phyloP scores from a whole-genome alignment of 1,284 basidiomycete species.

The Xerocomus nothofagi region DNA sequence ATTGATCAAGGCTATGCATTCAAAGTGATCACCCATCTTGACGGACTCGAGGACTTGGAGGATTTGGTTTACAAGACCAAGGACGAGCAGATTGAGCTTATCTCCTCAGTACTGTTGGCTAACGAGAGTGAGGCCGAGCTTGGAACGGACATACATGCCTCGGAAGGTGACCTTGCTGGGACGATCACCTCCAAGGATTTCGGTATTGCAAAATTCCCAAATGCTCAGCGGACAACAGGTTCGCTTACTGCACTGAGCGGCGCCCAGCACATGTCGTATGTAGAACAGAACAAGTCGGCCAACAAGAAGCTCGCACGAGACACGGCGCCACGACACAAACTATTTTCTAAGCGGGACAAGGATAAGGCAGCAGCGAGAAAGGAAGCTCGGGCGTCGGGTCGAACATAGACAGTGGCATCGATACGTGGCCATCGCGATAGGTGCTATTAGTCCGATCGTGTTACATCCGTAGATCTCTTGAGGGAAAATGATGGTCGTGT shows the following conservation, averaged over 20 bases:
- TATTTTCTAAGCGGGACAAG: slow-evolving; percentile 82
- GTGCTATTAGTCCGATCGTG: slow-evolving; percentile 19
- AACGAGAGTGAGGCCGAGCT: slow-evolving; percentile 91
- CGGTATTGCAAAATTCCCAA: slow-evolving; percentile 57
- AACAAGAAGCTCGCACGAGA: slow-evolving; percentile 83
- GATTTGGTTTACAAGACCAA: slow-evolving; percentile 91
- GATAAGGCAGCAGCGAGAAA: slow-evolving; percentile 59
- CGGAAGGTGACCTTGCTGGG: slow-evolving; percentile 77
- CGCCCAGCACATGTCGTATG: slow-evolving; percentile 86
- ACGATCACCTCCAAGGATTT: slow-evolving; percentile 79
- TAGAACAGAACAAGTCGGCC: slow-evolving; percentile 88
- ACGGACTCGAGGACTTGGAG: slow-evolving; percentile 85
- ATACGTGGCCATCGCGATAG: slow-evolving; percentile 11
- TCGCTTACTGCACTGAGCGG: slow-evolving; percentile 85
- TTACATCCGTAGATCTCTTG: slow-evolving; percentile 15
- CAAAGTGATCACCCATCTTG: slow-evolving; percentile 98
- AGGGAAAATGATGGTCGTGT: slow-evolving; percentile 11
- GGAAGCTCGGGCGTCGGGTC: slow-evolving; percentile 43
- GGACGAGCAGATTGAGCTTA: slow-evolving; percentile 92
- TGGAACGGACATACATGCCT: slow-evolving; percentile 77
- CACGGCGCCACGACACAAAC: slow-evolving; percentile 64
- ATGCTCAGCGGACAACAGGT: slow-evolving; percentile 82
- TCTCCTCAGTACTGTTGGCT: slow-evolving; percentile 89
- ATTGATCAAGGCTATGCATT: slow-evolving; percentile 99
- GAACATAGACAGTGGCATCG: slow-evolving; percentile 30